A percentile compares a stretch with the other conserved stretches of the same genome.
These are phyloP conservation scores for Hygrocybe coccinea DNA, from an alignment of 768 basidiomycete genomes.

Conservation along the genomic window DNA sequence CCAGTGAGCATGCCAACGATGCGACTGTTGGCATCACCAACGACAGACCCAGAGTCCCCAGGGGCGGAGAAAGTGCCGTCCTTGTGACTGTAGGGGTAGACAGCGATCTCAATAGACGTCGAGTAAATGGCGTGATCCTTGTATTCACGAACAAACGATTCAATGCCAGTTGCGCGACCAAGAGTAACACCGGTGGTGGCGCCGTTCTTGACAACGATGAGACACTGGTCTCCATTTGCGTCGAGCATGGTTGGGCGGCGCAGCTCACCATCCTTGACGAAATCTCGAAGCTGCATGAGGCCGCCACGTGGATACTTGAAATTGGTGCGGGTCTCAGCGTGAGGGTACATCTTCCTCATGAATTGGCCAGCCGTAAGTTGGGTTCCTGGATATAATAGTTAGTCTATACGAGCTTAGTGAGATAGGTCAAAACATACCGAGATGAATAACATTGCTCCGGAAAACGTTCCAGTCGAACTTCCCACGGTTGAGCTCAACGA, in stretches of 20 bases:
- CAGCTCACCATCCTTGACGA: slow-evolving; percentile 22
- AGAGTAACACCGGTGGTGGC: slow-evolving; percentile 23
- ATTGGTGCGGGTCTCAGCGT: slow-evolving; percentile 10
- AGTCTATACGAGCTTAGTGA: slow-evolving; percentile 15
- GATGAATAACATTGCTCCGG: slow-evolving; percentile 22
- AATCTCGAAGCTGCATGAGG: slow-evolving; percentile 20
- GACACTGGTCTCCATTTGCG: slow-evolving; percentile 18
- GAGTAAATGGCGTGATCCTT: slow-evolving; percentile 5
- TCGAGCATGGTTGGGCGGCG: slow-evolving; percentile 21
- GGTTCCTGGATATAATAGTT: slow-evolving; percentile 20
- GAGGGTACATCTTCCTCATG: slow-evolving; percentile 19
- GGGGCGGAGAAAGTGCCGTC: slow-evolving; percentile 24
- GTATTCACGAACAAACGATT: slow-evolving; percentile 25
- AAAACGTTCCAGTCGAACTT: slow-evolving; percentile 22
- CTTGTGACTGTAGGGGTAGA: slow-evolving; percentile 20
- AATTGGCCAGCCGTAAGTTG: slow-evolving; percentile 16
- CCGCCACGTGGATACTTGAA: slow-evolving; percentile 22
- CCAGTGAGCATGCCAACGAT: slow-evolving; percentile 31
- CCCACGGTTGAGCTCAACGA: not conserved
- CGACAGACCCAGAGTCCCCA: slow-evolving; percentile 32
- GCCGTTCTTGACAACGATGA: slow-evolving; percentile 30
- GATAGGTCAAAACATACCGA: slow-evolving; percentile 24
- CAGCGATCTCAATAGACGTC: slow-evolving; percentile 23
- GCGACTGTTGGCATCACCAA: slow-evolving; percentile 24
- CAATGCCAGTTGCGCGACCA: slow-evolving; percentile 25